Evolutionary conservation across 768 basidiomycete species (phyloP).

Genomic region (Boletus fagicola): DNA sequence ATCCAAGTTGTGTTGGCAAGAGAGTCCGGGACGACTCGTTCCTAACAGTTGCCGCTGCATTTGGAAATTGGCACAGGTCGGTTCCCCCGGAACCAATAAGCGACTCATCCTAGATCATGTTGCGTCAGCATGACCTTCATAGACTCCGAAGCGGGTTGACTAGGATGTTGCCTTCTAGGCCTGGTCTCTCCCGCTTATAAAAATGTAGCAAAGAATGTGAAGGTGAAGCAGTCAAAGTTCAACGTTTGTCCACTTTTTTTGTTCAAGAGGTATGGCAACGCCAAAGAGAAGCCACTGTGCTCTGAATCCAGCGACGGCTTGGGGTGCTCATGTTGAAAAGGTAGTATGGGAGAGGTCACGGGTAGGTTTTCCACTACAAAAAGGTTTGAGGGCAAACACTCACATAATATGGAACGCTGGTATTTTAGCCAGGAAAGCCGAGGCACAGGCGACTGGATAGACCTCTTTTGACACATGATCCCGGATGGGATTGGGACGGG

Average conservation of each 20-base stretch:
- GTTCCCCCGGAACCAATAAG: neutral
- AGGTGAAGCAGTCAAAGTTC: neutral
- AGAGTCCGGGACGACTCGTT: neutral
- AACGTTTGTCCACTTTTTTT: neutral
- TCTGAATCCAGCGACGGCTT: constrained; percentile 5
- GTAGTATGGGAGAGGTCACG: constrained; percentile 12
- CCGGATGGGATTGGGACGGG: constrained; percentile 29
- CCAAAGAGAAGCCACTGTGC: constrained; percentile 13
- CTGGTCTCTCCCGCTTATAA: constrained; percentile 12
- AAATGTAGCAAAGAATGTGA: neutral
- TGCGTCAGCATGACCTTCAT: neutral
- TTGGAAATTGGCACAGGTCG: neutral
- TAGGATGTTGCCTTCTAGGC: neutral
- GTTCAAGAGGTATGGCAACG: constrained; percentile 16
- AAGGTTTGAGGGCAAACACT: neutral
- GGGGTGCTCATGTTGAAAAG: constrained; percentile 5
- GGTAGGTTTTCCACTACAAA: constrained; percentile 4
- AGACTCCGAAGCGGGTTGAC: constrained; percentile 7
- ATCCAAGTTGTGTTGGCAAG: neutral
- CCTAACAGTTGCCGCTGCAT: neutral
- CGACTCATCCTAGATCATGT: constrained; percentile 19
- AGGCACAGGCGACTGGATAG: constrained; percentile 9
- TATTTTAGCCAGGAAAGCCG: constrained; percentile 14
- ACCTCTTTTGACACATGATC: constrained; percentile 16
- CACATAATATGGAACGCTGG: neutral